A percentile compares a stretch with the other conserved stretches of the same genome.
phyloP scores from a whole-genome alignment of 2,329 filamentous ascomycete species.

The Aspergillus piperis region DNA sequence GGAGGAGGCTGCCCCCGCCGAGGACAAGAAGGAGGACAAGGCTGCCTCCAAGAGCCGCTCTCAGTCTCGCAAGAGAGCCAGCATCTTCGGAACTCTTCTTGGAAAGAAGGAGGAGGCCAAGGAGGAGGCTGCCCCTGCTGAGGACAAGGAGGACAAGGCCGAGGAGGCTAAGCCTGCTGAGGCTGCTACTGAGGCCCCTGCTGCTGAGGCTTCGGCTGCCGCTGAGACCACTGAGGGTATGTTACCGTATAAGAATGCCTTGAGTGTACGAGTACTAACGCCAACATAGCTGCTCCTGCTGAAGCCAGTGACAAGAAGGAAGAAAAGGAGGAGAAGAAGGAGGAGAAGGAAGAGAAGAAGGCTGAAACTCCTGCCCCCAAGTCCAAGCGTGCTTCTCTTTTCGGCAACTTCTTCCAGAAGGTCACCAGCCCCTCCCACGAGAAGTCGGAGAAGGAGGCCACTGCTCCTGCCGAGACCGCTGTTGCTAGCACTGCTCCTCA shows the following conservation, averaged over 20 bases:
- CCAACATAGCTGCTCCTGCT: constrained; percentile 20
- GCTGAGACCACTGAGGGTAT: constrained; percentile 38
- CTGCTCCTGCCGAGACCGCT: constrained; percentile 50
- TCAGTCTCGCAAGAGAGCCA: constrained; percentile 60
- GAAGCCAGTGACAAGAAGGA: constrained; percentile 18
- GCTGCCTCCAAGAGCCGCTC: constrained; percentile 61
- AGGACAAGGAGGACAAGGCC: constrained; percentile 45
- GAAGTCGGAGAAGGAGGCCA: constrained; percentile 51
- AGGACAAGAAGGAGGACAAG: constrained; percentile 53
- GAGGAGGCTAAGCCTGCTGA: constrained; percentile 41
- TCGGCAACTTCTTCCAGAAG: constrained; percentile 77
- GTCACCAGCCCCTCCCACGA: constrained; percentile 47
- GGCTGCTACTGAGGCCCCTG: constrained; percentile 2
- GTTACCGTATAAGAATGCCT: background rate
- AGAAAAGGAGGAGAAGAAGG: constrained; percentile 29
- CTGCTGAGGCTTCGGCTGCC: constrained; percentile 28
- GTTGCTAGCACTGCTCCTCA: constrained; percentile 53
- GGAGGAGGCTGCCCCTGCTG: constrained; percentile 40
- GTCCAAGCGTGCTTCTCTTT: constrained; percentile 81
- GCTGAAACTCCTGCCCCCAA: constrained; percentile 53
- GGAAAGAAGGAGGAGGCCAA: constrained; percentile 62
- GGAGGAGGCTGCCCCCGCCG: constrained; percentile 43
- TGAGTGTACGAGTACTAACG: background rate
- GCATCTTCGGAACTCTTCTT: constrained; percentile 47
- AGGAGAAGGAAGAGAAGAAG: constrained; percentile 32